phyloP scores from a whole-genome alignment of 2,329 filamentous ascomycete genomes.

The Thelonectria rubi region DNA sequence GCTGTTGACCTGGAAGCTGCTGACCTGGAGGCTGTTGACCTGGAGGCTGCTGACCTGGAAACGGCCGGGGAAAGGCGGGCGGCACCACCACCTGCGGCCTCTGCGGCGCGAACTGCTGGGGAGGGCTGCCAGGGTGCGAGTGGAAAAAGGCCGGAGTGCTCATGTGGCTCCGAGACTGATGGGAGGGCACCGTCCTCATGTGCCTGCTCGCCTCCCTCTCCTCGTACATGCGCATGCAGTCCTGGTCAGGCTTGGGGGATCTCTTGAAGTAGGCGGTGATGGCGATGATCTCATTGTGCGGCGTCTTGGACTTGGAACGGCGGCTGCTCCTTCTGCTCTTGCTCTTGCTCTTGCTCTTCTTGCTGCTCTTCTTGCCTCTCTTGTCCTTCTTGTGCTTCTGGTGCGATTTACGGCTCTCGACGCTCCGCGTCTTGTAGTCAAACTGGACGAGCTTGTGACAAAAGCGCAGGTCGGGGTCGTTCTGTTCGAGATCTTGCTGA shows the following conservation, averaged over 20 bases:
- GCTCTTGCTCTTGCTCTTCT: slow-evolving; percentile 30
- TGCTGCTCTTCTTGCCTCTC: slow-evolving; percentile 5
- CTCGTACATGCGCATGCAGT: slow-evolving; percentile 42
- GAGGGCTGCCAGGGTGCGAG: neutral
- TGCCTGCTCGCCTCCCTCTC: slow-evolving; percentile 31
- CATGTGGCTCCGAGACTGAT: slow-evolving; percentile 8
- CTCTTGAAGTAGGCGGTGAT: slow-evolving; percentile 59
- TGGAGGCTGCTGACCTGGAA: neutral
- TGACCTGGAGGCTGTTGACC: neutral
- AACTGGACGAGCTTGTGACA: slow-evolving; percentile 56
- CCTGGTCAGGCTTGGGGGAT: slow-evolving; percentile 46
- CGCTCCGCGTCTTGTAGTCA: slow-evolving; percentile 48
- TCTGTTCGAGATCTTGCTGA: slow-evolving; percentile 45
- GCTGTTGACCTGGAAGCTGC: neutral
- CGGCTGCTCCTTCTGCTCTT: slow-evolving; percentile 21
- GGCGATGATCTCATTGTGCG: slow-evolving; percentile 49
- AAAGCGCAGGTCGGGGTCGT: slow-evolving; percentile 51
- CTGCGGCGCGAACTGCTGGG: slow-evolving; percentile 1
- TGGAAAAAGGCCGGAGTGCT: neutral
- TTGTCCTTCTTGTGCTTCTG: slow-evolving; percentile 32
- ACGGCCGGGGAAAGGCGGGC: neutral
- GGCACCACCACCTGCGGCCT: too few relatives aligned
- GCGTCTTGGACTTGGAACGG: slow-evolving; percentile 42
- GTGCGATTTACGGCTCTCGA: slow-evolving; percentile 16
- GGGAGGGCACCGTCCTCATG: slow-evolving; percentile 8